phyloP scores from a whole-genome alignment of 2,329 filamentous ascomycete species.

The Hymenoscyphus fructigenus region DNA sequence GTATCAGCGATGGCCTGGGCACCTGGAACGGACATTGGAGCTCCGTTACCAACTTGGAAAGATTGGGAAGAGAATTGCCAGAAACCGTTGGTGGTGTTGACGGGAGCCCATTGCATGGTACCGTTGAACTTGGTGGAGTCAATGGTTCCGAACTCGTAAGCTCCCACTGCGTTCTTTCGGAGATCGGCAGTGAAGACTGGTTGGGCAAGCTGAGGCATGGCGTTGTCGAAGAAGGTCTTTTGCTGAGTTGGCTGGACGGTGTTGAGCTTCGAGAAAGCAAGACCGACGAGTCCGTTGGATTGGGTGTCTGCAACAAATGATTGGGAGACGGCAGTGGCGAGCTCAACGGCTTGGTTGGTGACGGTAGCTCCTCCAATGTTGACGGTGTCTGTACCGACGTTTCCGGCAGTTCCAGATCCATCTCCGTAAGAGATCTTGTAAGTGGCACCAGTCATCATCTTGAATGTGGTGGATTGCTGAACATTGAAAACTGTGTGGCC shows the following conservation, averaged over 20 bases:
- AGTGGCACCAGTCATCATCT: slow-evolving; percentile 32
- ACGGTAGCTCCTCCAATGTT: slow-evolving; percentile 38
- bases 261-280: slow-evolving; percentile 46
- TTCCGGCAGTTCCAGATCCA: slow-evolving; percentile 40
- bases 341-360: slow-evolving; percentile 36
- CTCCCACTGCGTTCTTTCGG: slow-evolving; percentile 46
- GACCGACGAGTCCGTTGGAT: slow-evolving; percentile 61
- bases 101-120: slow-evolving; percentile 49
- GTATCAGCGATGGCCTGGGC: slow-evolving; percentile 44
- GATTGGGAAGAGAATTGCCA: slow-evolving; percentile 56
- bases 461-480: slow-evolving; percentile 33
- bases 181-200: slow-evolving; percentile 58
- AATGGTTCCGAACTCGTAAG: slow-evolving; percentile 58
- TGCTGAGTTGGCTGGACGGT: slow-evolving; percentile 36
- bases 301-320: slow-evolving; percentile 39
- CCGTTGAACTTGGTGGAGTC: slow-evolving; percentile 54
- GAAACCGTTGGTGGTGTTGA: slow-evolving; percentile 51
- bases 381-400: slow-evolving; percentile 39
- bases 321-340: slow-evolving; percentile 36
- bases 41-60: slow-evolving; percentile 46
- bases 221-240: slow-evolving; percentile 40
- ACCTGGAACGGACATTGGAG: slow-evolving; percentile 61
- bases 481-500: slow-evolving; percentile 37
- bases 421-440: slow-evolving; percentile 41
- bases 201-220: slow-evolving; percentile 42